Evolutionary conservation across 257 asterid genomes (phyloP), one percentile per base, ranked within the genome.

Genomic region (Rauvolfia tetraphylla): DNA sequence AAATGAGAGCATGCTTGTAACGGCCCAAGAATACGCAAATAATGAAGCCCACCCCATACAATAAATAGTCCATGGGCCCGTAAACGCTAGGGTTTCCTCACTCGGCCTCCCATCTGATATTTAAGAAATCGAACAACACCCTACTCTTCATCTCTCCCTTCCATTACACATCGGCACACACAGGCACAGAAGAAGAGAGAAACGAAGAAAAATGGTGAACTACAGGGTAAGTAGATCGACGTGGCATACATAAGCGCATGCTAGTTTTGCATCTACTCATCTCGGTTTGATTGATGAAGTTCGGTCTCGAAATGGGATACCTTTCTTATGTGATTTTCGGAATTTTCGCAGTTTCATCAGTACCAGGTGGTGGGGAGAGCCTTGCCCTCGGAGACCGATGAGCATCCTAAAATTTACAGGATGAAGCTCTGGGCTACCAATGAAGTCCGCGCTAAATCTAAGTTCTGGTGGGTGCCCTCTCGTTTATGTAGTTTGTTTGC

Each of bases 341-440:
- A 59, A 54, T 33, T 57, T 36, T 75, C 31, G 87, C 84, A 92
- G 97, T 88, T 88, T 71, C 97, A 90, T 86, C 97, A 92, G 82
- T 92, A 89, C 85, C 97, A 92, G 89, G 97, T 92, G 78, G 97
- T 90, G 68, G 97, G 97, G n/a, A 87, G 97, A 77, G 96, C 91
- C 83, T 84, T 92, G 66, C 97, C 97, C 59, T 86, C 97, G 41
- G 97, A 90, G 86, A 84, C 83, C 17, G 97, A 92, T 71, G 91
- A 83, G 79, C 96, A 88, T 66, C 97, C 97, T 1, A 92, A 92
- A 87, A 92, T 92, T 88, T 92, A 90, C 84, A 87, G 97, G 36
- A 92, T 92, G 97, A 92, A 92, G 89, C 97, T 92, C 9, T 92
- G 97, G 97, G 95, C 95, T 22, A 92, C 97, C 63, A 92, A 92